A percentile compares a stretch with the other conserved stretches of the same genome.
These are phyloP conservation scores for Delonix regia DNA, from an alignment of 306 rosid genomes.

Conservation along the genomic window DNA sequence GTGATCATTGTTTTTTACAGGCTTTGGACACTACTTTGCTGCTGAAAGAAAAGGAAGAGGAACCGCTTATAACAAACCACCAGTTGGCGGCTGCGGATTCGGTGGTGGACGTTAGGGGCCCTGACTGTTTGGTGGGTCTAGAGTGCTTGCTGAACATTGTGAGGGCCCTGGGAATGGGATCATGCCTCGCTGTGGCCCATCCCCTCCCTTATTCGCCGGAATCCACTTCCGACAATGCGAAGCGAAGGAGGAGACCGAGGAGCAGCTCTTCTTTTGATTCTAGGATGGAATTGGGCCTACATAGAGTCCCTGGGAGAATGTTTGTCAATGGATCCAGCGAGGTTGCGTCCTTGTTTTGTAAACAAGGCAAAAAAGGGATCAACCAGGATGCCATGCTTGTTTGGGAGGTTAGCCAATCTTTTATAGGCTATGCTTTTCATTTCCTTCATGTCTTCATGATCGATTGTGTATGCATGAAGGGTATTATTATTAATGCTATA, in stretches of 20 bases:
- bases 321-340: conserved; percentile 69
- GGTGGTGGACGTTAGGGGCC: conserved; percentile 55
- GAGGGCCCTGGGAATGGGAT: conserved; percentile 95
- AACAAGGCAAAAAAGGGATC: conserved; percentile 72
- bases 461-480: not conserved
- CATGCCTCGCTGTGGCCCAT: conserved; percentile 58
- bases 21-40: conserved; percentile 30
- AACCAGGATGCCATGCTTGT: conserved; percentile 92
- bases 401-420: conserved; percentile 75
- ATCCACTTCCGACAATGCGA: conserved; percentile 44
- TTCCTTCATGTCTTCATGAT: not conserved
- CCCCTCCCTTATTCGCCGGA: conserved; percentile 46
- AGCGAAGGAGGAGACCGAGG: conserved; percentile 51
- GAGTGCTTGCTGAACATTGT: conserved; percentile 83
- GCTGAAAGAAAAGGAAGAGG: conserved; percentile 17
- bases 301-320: conserved; percentile 62
- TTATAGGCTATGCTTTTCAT: conserved; percentile 24
- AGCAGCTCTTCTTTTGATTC: conserved; percentile 44
- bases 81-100: conserved; percentile 68
- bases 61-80: conserved; percentile 34
- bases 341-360: conserved; percentile 60
- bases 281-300: conserved; percentile 51
- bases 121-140: conserved; percentile 74
- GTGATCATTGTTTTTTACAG: conserved; percentile 32
- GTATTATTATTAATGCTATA: not conserved